Base-by-base conservation (phyloP, 208 protist genomes). In the Lotmaria passim region DNA sequence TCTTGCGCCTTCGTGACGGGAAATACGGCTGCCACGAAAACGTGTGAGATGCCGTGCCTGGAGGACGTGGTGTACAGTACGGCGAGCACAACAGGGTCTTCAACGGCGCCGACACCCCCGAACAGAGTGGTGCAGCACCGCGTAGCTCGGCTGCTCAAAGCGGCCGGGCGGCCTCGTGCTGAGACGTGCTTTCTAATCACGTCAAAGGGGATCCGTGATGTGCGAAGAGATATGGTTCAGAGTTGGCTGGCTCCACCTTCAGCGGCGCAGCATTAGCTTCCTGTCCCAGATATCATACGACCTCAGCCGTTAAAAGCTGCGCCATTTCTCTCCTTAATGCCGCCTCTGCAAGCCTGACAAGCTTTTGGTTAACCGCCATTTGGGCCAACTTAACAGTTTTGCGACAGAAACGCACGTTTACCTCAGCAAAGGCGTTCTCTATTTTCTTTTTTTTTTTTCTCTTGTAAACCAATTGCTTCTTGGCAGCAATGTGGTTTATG, bases 121-220 rank as follows among this genome's bases (percentile, higher is more conserved):
- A 23, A 21, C 3, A 26, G 66, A 1, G 64, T 72, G 3, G 56
- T 62, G 28, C 90, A 93, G 53, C 87, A 95, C 69, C 90, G 90
- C 24, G 87, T 95, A 30, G 82, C 79, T 24, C 83, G 87, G 2
- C 55, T 95, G 38, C 57, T 93, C 34, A 88, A 88, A 55, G 77
- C 68, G 26, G 73, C 79, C 15, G 78, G 63, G 7, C 48, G 72
- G 24, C 44, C 71, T 21, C 75, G 82, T 14, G 58, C 73, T 1
- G 70, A 91, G 73, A 81, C 79, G 44, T 93, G 87, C 69, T 95
- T 95, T 41, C 72, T 72, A 2, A 77, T 95, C 26, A 88, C 81
- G 1, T 53, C 73, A 3, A 89, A 89, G 26, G 90, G 90, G 12
- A 75, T 95, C 33, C 87, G 90, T 23, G 87, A 95, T 46, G 69